These are phyloP conservation scores for Didymella arachidicola DNA, from an alignment of 2,329 filamentous ascomycete genomes.

Conservation along the genomic window DNA sequence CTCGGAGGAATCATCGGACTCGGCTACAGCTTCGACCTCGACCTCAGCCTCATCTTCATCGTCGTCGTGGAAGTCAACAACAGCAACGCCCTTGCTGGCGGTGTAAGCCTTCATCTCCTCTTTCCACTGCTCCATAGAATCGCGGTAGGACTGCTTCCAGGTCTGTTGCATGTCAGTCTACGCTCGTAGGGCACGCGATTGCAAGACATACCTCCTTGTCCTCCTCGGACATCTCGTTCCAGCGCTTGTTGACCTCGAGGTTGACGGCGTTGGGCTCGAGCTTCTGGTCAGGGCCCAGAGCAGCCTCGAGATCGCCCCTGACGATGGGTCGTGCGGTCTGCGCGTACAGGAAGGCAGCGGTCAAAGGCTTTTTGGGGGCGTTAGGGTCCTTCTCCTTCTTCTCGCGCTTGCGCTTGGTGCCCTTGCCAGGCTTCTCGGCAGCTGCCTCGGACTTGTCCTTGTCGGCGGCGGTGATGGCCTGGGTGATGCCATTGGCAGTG, in stretches of 20 bases:
- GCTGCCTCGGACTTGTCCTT: slow-evolving; percentile 22
- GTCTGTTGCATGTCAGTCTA: slow-evolving; percentile 27
- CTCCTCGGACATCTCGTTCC: slow-evolving; percentile 76
- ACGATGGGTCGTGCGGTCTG: slow-evolving; percentile 86
- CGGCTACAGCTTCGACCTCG: slow-evolving; percentile 48
- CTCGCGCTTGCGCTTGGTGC: slow-evolving; percentile 81
- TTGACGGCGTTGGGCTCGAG: slow-evolving; percentile 86
- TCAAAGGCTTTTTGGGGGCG: slow-evolving; percentile 91
- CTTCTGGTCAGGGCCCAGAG: slow-evolving; percentile 67
- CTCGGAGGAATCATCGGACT: slow-evolving; percentile 53
- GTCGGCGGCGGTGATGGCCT: slow-evolving; percentile 28
- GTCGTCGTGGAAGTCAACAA: slow-evolving; percentile 55
- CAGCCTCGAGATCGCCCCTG: slow-evolving; percentile 65
- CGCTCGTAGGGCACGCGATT: not conserved
- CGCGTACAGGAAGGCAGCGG: slow-evolving; percentile 95
- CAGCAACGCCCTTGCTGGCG: slow-evolving; percentile 52
- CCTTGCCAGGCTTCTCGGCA: slow-evolving; percentile 34
- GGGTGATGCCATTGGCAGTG: slow-evolving; percentile 33
- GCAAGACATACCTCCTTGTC: slow-evolving; percentile 70
- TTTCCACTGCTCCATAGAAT: slow-evolving; percentile 63
- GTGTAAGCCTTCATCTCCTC: slow-evolving; percentile 65
- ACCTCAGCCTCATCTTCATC: slow-evolving; percentile 47
- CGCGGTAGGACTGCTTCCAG: slow-evolving; percentile 61
- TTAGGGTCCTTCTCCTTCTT: slow-evolving; percentile 81
- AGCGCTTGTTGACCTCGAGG: slow-evolving; percentile 84